Conservation (phyloP, 805 yeast genomes). For the Dipodascus geniculatus region DNA sequence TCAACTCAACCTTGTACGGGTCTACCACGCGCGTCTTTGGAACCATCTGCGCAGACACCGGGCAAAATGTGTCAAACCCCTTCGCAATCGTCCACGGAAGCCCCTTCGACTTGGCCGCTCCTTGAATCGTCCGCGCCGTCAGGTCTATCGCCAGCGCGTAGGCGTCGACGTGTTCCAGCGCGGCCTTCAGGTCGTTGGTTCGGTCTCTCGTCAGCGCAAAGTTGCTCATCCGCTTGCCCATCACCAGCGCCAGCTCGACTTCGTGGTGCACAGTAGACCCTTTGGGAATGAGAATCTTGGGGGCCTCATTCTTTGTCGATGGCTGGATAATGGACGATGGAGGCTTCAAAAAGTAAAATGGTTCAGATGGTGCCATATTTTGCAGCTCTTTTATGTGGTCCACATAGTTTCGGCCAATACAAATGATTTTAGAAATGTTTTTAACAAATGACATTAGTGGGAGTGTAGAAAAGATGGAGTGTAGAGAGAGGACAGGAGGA, state of each 20-base stretch:
- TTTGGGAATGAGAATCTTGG: slow-evolving; percentile 73
- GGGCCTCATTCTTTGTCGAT: slow-evolving; percentile 36
- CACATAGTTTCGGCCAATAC: slow-evolving; percentile 96
- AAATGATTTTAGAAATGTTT: slow-evolving; percentile 48
- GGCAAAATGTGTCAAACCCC: slow-evolving; percentile 93
- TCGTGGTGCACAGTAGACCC: slow-evolving; percentile 83
- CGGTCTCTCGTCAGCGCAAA: slow-evolving; percentile 44
- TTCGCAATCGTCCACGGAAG: slow-evolving; percentile 95
- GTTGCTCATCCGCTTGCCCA: slow-evolving; percentile 54
- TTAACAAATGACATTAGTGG: slow-evolving; percentile 11
- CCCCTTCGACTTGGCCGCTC: slow-evolving; percentile 86
- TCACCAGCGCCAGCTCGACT: slow-evolving; percentile 75
- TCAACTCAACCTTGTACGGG: slow-evolving; percentile 58
- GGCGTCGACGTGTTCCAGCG: slow-evolving; percentile 70
- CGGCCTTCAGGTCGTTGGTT: slow-evolving; percentile 36
- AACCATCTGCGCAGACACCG: slow-evolving; percentile 57
- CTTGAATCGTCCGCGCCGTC: slow-evolving; percentile 94
- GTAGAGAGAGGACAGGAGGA: too few species aligned
- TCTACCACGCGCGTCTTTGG: slow-evolving; percentile 54
- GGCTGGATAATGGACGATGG: slow-evolving; percentile 50
- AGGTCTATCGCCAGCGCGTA: slow-evolving; percentile 84
- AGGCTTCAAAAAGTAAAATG: slow-evolving; percentile 91
- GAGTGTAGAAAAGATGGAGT: background rate
- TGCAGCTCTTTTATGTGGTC: slow-evolving; percentile 88
- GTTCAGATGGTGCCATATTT: slow-evolving; percentile 70